These are phyloP conservation scores for Lachnellula hyalina DNA, from an alignment of 2,329 filamentous ascomycete genomes.

Conservation along the genomic window DNA sequence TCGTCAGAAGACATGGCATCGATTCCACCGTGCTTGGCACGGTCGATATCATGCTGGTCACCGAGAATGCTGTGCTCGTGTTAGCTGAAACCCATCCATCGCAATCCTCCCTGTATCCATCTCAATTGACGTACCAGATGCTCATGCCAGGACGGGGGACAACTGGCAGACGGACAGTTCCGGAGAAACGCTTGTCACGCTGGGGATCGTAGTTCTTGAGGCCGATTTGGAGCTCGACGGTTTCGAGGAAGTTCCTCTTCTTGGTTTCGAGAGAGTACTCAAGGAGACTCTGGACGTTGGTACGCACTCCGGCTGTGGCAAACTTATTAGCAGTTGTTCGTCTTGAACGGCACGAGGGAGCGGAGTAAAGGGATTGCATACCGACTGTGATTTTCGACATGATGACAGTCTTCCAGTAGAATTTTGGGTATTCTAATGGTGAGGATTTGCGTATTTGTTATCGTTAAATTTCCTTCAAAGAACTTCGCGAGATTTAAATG, in stretches of 20 bases:
- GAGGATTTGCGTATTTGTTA: slow-evolving; percentile 44
- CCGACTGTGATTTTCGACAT: slow-evolving; percentile 86
- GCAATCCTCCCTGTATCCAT: slow-evolving; percentile 1
- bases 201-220: slow-evolving; percentile 99
- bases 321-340: slow-evolving; percentile 17
- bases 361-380: slow-evolving; percentile 32
- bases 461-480: slow-evolving; percentile 8
- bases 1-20: slow-evolving; percentile 98
- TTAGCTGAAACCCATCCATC: slow-evolving; percentile 25
- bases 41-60: slow-evolving; percentile 98
- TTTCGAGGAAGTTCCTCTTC: slow-evolving; percentile 98
- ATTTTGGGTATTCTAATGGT: slow-evolving; percentile 63
- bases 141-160: slow-evolving; percentile 87
- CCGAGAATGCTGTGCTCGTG: slow-evolving; percentile 61
- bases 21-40: slow-evolving; percentile 97
- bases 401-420: slow-evolving; percentile 84
- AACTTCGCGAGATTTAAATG: slow-evolving; percentile 7
- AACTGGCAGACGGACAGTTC: slow-evolving; percentile 91
- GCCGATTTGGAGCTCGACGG: slow-evolving; percentile 86
- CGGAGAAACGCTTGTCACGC: slow-evolving; percentile 99
- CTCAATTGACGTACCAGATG: slow-evolving; percentile 58
- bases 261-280: slow-evolving; percentile 93
- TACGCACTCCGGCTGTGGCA: slow-evolving; percentile 81
- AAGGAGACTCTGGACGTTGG: slow-evolving; percentile 88
- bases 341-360: neutral